phyloP scores from a whole-genome alignment of 2,329 filamentous ascomycete genomes.

The Epichloe typhina region DNA sequence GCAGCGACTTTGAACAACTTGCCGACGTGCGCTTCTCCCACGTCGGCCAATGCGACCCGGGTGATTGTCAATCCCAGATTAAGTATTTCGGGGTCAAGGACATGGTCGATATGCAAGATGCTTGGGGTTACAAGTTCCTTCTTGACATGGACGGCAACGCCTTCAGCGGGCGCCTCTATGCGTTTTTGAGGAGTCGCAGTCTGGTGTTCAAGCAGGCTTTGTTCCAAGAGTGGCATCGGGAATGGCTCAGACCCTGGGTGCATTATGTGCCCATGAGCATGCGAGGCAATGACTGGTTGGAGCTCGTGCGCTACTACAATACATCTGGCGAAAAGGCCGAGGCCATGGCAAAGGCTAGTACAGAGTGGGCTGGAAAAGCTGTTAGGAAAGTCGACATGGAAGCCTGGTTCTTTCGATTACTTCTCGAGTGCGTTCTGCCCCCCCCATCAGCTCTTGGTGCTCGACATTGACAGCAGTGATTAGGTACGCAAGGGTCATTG shows the following conservation, averaged over 20 bases:
- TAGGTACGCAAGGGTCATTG: conserved; percentile 52
- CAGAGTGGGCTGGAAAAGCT: conserved; percentile 58
- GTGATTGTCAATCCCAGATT: conserved; percentile 73
- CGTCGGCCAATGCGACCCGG: conserved; percentile 81
- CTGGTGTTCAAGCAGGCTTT: conserved; percentile 83
- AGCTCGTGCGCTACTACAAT: conserved; percentile 61
- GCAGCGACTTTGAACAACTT: conserved; percentile 53
- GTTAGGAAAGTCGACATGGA: conserved; percentile 61
- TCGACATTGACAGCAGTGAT: neutral
- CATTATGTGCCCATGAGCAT: conserved; percentile 82
- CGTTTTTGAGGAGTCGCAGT: conserved; percentile 76
- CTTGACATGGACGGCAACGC: conserved; percentile 95
- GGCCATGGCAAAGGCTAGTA: conserved; percentile 50
- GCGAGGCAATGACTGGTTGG: conserved; percentile 74
- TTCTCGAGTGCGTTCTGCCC: conserved; percentile 45
- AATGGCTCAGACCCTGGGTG: conserved; percentile 86
- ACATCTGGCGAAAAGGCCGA: conserved; percentile 45
- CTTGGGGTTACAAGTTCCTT: conserved; percentile 75
- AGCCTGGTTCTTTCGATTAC: conserved; percentile 53
- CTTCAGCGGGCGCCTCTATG: conserved; percentile 88
- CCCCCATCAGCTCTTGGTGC: neutral
- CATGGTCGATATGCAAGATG: conserved; percentile 58
- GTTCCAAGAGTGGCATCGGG: conserved; percentile 90
- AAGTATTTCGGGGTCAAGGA: conserved; percentile 62
- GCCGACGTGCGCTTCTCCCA: conserved; percentile 83